Conservation (phyloP, 768 basidiomycete genomes). For the Tulasnella sp. region DNA sequence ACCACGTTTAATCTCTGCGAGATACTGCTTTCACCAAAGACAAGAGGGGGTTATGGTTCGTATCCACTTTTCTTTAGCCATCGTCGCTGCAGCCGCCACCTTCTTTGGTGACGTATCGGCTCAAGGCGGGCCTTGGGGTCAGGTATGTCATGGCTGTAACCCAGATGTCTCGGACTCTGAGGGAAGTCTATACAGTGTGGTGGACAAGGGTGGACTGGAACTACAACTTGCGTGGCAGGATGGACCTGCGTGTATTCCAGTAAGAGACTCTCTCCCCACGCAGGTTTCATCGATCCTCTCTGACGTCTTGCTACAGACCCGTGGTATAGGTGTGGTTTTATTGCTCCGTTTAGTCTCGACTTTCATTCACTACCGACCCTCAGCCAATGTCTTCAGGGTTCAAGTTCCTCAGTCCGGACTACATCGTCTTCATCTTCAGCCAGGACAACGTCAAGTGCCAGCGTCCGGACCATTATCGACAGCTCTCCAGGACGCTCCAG, state of each 20-base stretch:
- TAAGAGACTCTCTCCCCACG: neutral
- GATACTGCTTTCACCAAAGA: no score
- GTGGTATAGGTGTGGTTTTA: slow-evolving; percentile 23
- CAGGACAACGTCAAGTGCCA: neutral
- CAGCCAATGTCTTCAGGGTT: slow-evolving; percentile 15
- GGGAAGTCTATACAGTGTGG: slow-evolving; percentile 36
- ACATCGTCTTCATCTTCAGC: slow-evolving; percentile 8
- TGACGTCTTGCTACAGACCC: slow-evolving; percentile 7
- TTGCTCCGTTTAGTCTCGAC: slow-evolving; percentile 18
- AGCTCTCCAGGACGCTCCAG: no score
- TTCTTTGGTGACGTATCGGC: slow-evolving; percentile 16
- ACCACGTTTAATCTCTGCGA: no score
- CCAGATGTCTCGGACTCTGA: neutral
- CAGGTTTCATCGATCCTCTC: neutral
- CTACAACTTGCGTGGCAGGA: slow-evolving; percentile 38
- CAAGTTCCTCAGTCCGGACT: neutral
- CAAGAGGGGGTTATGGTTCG: no score
- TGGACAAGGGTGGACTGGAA: slow-evolving; percentile 35
- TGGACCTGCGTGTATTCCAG: slow-evolving; percentile 31
- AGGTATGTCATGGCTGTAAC: neutral
- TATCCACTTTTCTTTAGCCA: slow-evolving; percentile 17
- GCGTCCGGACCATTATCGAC: neutral
- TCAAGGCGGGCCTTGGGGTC: neutral
- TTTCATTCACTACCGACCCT: neutral
- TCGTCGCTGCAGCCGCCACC: slow-evolving; percentile 10